phyloP scores from a whole-genome alignment of 495 filamentous ascomycete genomes.

The Lasiosphaeriaceae sp. region DNA sequence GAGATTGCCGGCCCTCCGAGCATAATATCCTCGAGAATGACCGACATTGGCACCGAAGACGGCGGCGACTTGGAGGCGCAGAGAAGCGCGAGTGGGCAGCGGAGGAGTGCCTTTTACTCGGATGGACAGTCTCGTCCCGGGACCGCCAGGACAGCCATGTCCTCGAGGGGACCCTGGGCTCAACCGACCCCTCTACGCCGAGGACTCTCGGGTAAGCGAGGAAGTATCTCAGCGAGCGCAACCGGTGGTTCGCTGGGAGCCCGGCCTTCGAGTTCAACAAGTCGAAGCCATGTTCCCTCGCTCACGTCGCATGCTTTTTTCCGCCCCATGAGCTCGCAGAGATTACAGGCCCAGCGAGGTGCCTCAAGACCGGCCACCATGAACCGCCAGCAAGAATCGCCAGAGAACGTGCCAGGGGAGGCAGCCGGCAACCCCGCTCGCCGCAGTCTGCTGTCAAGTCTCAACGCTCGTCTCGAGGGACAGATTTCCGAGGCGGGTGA shows the following conservation, averaged over 20 bases:
- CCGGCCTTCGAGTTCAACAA: constrained; percentile 63
- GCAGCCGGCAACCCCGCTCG: constrained; percentile 30
- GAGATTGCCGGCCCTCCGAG: constrained; percentile 47
- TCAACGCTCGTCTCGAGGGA: constrained; percentile 28
- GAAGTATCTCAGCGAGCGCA: constrained; percentile 41
- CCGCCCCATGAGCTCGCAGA: constrained; percentile 93
- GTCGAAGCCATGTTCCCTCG: constrained; percentile 84
- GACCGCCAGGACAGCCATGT: constrained; percentile 45
- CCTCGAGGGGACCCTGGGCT: constrained; percentile 47
- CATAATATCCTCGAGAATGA: constrained; percentile 82
- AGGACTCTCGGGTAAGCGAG: constrained; percentile 36
- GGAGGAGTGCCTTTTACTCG: constrained; percentile 36
- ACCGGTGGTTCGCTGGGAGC: constrained; percentile 37
- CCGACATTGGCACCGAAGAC: constrained; percentile 64
- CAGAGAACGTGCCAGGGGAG: constrained; percentile 22
- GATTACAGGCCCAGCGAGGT: constrained; percentile 84
- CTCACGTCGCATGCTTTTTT: constrained; percentile 90
- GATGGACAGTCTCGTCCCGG: constrained; percentile 48
- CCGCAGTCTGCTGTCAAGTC: constrained; percentile 50
- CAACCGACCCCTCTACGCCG: constrained; percentile 47
- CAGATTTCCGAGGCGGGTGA: constrained; percentile 52
- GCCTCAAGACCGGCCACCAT: constrained; percentile 39
- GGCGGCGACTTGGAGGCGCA: constrained; percentile 37
- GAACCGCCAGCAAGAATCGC: constrained; percentile 30
- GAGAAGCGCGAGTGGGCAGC: constrained; percentile 30